Percentiles rank a stretch among this genome's conserved stretches.
These are phyloP conservation scores for Nakaseomyces kungkrabaensis DNA, from an alignment of 1,139 yeast species.

Conservation along the genomic window DNA sequence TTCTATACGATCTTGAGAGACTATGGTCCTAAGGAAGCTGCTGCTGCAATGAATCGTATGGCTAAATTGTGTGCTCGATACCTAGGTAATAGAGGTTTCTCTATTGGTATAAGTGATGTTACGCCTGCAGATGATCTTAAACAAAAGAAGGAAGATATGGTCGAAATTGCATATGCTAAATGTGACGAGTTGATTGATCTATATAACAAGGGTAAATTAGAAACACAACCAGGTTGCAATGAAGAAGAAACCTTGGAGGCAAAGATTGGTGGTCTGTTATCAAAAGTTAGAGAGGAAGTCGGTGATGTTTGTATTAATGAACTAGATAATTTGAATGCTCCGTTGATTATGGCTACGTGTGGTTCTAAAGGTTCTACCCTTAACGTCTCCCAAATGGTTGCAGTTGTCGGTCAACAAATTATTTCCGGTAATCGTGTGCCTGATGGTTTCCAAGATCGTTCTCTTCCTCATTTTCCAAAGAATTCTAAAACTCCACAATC, in stretches of 20 bases:
- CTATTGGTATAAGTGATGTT: slow-evolving; percentile 95
- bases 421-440: slow-evolving; percentile 99
- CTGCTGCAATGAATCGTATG: slow-evolving; percentile 95
- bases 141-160: slow-evolving; percentile 74
- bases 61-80: slow-evolving; percentile 94
- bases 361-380: slow-evolving; percentile 98
- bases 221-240: slow-evolving; percentile 98
- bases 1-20: slow-evolving; percentile 91
- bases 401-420: slow-evolving; percentile 98
- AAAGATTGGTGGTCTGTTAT: slow-evolving; percentile 87
- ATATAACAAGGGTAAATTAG: slow-evolving; percentile 78
- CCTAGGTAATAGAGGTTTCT: slow-evolving; percentile 90
- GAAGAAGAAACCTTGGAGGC: slow-evolving; percentile 98
- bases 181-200: slow-evolving; percentile 85
- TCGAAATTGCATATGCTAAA: slow-evolving; percentile 80
- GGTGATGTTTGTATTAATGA: slow-evolving; percentile 96
- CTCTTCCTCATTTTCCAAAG: slow-evolving; percentile 93
- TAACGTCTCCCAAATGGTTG: slow-evolving; percentile 99
- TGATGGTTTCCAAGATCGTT: slow-evolving; percentile 97
- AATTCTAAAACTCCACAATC: slow-evolving; percentile 96
- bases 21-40: slow-evolving; percentile 93
- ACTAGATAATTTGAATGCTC: slow-evolving; percentile 84
- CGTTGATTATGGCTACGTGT: slow-evolving; percentile 97
- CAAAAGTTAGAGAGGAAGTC: slow-evolving; percentile 97
- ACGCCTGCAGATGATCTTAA: slow-evolving; percentile 81